Evolutionary conservation across 2,329 filamentous ascomycete genomes (phyloP).

Genomic region (Diaporthe sp.): DNA sequence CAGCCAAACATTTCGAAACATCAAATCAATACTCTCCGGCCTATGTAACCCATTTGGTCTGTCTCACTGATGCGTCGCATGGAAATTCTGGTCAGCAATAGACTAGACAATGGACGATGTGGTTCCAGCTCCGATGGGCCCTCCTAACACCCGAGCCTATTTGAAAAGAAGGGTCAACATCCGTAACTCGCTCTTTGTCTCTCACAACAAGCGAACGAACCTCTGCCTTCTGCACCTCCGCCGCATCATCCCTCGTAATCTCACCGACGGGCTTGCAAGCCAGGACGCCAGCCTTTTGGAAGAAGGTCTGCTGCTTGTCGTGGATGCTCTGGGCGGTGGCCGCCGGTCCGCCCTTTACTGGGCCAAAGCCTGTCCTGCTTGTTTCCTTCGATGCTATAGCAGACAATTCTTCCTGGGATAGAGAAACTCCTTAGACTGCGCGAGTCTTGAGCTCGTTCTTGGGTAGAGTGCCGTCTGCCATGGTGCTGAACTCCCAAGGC

Average conservation of each 20-base stretch:
- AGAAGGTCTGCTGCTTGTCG: constrained; percentile 52
- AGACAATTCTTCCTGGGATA: not conserved
- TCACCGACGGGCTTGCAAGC: constrained; percentile 47
- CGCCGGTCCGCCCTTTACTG: constrained; percentile 51
- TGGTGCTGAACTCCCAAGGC: not conserved
- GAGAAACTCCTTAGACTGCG: not conserved
- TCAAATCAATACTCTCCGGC: not conserved
- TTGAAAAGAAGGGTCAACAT: not conserved
- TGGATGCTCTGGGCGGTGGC: constrained; percentile 52
- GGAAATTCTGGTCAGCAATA: not conserved
- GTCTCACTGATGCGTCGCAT: not conserved
- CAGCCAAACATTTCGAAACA: not conserved
- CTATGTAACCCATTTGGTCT: not conserved
- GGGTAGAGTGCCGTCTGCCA: constrained; percentile 4
- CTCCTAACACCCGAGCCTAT: not conserved
- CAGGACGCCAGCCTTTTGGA: constrained; percentile 49
- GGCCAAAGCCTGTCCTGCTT: constrained; percentile 49
- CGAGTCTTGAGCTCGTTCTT: constrained; percentile 21
- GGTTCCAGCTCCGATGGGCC: not conserved
- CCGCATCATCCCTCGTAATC: constrained; percentile 47
- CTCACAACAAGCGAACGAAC: not conserved
- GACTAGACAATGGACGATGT: not conserved
- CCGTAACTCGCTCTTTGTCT: not conserved
- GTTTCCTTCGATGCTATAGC: constrained; percentile 43
- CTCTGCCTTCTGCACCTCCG: constrained; percentile 15